Evolutionary conservation across 768 basidiomycete species (phyloP).

Genomic region (Xanthoconium purpureum): DNA sequence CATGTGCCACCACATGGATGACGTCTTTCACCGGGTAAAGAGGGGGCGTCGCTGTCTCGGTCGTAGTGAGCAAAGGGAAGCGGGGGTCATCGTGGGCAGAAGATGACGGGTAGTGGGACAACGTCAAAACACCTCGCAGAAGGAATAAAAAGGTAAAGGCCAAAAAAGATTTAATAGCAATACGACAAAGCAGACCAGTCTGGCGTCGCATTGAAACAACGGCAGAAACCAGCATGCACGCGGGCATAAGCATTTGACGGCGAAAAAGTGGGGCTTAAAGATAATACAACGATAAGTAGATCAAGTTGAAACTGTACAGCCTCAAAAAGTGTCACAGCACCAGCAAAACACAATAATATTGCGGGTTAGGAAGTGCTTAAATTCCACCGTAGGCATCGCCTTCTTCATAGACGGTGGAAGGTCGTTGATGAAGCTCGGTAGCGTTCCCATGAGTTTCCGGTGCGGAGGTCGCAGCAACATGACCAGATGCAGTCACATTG

Average conservation of each 20-base stretch:
- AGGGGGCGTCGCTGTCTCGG: conserved; percentile 1
- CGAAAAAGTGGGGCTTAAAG: conserved; percentile 2
- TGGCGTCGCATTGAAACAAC: conserved; percentile 22
- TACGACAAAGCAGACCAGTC: conserved; percentile 28
- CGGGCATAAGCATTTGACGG: neutral
- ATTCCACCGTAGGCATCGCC: conserved; percentile 72
- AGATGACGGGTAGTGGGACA: conserved; percentile 9
- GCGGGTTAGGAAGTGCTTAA: conserved; percentile 29
- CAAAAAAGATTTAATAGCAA: neutral
- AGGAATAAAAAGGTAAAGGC: neutral
- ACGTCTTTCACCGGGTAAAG: conserved; percentile 15
- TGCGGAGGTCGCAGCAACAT: conserved; percentile 8
- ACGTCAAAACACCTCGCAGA: conserved; percentile 3
- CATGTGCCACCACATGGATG: conserved; percentile 8
- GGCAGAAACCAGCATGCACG: conserved; percentile 24
- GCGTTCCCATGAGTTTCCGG: conserved; percentile 8
- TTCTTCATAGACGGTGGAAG: conserved; percentile 52
- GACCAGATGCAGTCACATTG: conserved; percentile 7
- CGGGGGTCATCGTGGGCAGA: neutral
- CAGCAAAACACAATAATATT: conserved; percentile 7
- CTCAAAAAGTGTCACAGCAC: conserved; percentile 9
- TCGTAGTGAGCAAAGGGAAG: neutral
- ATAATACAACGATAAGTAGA: conserved; percentile 27
- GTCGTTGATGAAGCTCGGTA: conserved; percentile 34
- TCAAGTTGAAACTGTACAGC: conserved; percentile 19